Evolutionary conservation across 371 early-diverging fungal species (phyloP).

Genomic region (Funneliformis caledonium): DNA sequence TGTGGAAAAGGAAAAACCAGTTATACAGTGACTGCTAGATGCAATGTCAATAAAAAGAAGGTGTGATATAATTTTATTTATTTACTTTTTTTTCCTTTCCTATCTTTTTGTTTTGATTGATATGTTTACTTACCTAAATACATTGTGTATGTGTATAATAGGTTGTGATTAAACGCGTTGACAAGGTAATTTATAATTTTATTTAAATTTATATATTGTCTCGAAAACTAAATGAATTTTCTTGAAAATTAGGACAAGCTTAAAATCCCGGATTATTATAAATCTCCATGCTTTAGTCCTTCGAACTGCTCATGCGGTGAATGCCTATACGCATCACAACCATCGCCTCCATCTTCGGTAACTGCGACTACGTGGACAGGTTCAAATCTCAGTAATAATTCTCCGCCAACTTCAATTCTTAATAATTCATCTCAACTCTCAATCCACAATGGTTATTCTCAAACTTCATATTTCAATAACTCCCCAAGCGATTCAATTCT

Average conservation of each 20-base stretch:
- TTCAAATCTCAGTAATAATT: not conserved
- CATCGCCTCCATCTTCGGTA: not conserved
- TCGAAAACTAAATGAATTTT: not conserved
- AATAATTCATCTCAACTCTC: not conserved
- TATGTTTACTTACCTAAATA: not conserved
- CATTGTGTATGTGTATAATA: not conserved
- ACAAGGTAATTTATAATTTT: not conserved
- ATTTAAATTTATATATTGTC: not conserved
- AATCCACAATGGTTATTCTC: not conserved
- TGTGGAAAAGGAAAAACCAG: too few relatives aligned
- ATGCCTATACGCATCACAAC: not conserved
- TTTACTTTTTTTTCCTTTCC: not conserved
- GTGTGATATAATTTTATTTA: too few relatives aligned
- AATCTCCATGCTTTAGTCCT: not conserved
- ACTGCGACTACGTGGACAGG: not conserved
- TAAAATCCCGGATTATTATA: not conserved
- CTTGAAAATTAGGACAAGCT: not conserved
- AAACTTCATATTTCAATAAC: not conserved
- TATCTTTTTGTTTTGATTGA: not conserved
- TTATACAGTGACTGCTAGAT: too few relatives aligned
- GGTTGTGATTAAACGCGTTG: conserved; percentile 10
- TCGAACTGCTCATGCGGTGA: not conserved
- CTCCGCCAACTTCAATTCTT: not conserved
- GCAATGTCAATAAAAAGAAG: too few relatives aligned
- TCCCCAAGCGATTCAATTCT: not conserved